Evolutionary conservation across 2,329 filamentous ascomycete genomes (phyloP).

Genomic region (Diaporthe sp.): DNA sequence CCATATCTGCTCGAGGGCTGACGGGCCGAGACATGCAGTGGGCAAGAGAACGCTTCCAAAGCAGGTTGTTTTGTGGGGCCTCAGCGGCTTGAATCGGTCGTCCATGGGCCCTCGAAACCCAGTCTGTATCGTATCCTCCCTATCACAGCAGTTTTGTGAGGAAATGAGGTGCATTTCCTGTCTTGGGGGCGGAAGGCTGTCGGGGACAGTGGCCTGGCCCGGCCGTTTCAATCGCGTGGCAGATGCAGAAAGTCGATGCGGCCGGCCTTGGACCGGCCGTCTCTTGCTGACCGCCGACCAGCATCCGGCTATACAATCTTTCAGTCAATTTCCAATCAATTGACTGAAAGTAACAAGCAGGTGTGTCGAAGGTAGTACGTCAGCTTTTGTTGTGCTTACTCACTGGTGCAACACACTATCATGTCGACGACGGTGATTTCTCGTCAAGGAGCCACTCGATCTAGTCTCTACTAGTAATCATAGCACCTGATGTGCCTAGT

Average conservation of each 20-base stretch:
- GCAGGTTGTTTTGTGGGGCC: neutral
- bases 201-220: neutral
- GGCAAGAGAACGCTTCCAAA: neutral
- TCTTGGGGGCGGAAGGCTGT: neutral
- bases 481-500: neutral
- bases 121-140: neutral
- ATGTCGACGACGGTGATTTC: neutral
- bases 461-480: too few species aligned
- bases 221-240: conserved; percentile 17
- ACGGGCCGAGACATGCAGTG: neutral
- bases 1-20: neutral
- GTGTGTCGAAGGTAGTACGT: too few species aligned
- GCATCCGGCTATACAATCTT: too few species aligned
- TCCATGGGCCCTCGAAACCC: neutral
- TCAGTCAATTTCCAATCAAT: too few species aligned
- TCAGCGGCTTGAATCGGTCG: neutral
- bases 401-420: neutral
- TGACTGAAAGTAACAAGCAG: neutral
- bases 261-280: neutral
- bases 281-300: too few species aligned
- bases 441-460: too few species aligned
- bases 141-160: neutral
- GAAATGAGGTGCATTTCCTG: too few species aligned
- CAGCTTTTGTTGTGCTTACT: neutral
- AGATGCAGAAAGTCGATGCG: neutral